These are phyloP conservation scores for Nitzschia sp. DNA, from an alignment of 108 stramenopile genomes.

Conservation along the genomic window DNA sequence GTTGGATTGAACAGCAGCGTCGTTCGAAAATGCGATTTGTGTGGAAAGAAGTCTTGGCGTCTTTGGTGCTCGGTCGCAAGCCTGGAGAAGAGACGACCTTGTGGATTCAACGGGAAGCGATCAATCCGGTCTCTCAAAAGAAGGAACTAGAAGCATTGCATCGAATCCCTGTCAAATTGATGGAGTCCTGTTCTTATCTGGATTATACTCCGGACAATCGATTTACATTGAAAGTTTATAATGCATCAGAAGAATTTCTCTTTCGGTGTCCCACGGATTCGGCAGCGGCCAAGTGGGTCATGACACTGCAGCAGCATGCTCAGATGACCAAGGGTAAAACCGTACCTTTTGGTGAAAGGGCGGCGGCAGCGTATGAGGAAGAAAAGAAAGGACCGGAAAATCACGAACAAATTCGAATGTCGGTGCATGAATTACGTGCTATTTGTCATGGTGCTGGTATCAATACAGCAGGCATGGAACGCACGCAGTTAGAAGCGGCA, in stretches of 20 bases:
- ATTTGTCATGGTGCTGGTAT: constrained; percentile 83
- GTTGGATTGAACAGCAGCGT: constrained; percentile 89
- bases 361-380: constrained; percentile 2
- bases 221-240: constrained; percentile 77
- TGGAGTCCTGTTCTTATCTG: constrained; percentile 67
- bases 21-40: constrained; percentile 78
- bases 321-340: neutral
- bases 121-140: constrained; percentile 50
- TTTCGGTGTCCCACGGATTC: constrained; percentile 68
- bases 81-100: constrained; percentile 85
- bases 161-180: constrained; percentile 83
- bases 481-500: constrained; percentile 64
- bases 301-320: constrained; percentile 41
- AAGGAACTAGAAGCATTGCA: constrained; percentile 81
- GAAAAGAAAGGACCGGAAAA: constrained; percentile 27
- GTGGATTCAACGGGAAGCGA: constrained; percentile 86
- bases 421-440: constrained; percentile 68
- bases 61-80: constrained; percentile 68
- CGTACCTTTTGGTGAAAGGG: neutral
- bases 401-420: neutral
- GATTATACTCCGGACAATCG: constrained; percentile 74
- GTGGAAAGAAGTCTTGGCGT: constrained; percentile 86
- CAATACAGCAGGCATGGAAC: constrained; percentile 84
- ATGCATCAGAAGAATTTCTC: constrained; percentile 77
- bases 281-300: constrained; percentile 75